Evolutionary conservation across 2,329 filamentous ascomycete genomes (phyloP).

Genomic region (Penicillium sp.): DNA sequence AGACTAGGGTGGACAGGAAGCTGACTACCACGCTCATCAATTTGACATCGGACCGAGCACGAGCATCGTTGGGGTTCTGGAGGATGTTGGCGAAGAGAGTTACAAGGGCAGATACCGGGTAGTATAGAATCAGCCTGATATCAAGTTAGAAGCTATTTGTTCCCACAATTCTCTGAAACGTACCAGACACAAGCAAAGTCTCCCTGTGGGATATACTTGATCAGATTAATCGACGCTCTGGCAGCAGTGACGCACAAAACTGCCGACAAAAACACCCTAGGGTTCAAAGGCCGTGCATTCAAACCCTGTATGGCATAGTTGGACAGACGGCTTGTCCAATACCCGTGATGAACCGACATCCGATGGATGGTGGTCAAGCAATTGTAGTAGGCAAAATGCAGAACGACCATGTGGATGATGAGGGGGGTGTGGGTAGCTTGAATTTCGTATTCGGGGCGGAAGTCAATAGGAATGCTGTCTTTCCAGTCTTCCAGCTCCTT

Average conservation of each 20-base stretch:
- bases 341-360: conserved; percentile 97
- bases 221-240: conserved; percentile 83
- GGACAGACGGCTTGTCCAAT: conserved; percentile 93
- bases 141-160: conserved; percentile 10
- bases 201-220: conserved; percentile 94
- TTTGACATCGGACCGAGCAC: conserved; percentile 82
- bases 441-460: conserved; percentile 96
- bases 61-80: conserved; percentile 87
- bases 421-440: conserved; percentile 86
- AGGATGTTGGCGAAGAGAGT: conserved; percentile 95
- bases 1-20: conserved; percentile 84
- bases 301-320: conserved; percentile 94
- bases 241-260: conserved; percentile 90
- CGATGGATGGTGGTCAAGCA: conserved; percentile 96
- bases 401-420: conserved; percentile 88
- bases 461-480: conserved; percentile 89
- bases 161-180: conserved; percentile 33
- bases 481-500: conserved; percentile 92
- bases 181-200: conserved; percentile 95
- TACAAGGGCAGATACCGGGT: conserved; percentile 90
- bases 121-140: conserved; percentile 81
- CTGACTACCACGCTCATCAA: conserved; percentile 91
- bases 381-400: conserved; percentile 98
- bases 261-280: conserved; percentile 89
- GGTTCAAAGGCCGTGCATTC: conserved; percentile 86